A percentile compares a stretch with the other conserved stretches of the same genome.
These are phyloP conservation scores for Hyphopichia khmerensis DNA, from an alignment of 1,139 yeast genomes.

Conservation along the genomic window DNA sequence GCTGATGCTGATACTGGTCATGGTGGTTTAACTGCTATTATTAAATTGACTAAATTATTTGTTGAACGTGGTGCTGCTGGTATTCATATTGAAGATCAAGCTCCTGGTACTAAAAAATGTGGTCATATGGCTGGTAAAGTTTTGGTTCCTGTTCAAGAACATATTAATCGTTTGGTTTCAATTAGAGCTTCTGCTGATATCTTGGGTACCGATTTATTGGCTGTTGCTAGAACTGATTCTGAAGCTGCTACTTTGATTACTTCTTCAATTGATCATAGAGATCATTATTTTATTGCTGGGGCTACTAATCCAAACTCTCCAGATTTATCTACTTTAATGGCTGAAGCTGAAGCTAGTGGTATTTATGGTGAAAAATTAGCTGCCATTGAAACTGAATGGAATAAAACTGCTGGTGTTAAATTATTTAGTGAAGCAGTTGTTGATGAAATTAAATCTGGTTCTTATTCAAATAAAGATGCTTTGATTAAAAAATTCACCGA, in stretches of 20 bases:
- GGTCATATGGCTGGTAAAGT: conserved; percentile 99
- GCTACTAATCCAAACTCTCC: conserved; percentile 80
- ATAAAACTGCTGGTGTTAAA: conserved; percentile 77
- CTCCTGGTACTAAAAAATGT: conserved; percentile 98
- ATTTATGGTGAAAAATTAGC: conserved; percentile 69
- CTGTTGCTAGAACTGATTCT: conserved; percentile 94
- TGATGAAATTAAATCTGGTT: conserved; percentile 71
- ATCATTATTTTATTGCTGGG: conserved; percentile 90
- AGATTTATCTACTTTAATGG: conserved; percentile 75
- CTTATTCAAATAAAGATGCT: conserved; percentile 60
- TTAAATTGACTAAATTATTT: conserved; percentile 92
- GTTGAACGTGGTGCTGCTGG: conserved; percentile 99
- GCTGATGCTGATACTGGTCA: conserved; percentile 99
- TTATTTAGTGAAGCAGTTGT: conserved; percentile 90
- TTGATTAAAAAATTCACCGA: conserved; percentile 66
- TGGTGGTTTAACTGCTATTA: conserved; percentile 96
- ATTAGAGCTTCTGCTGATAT: conserved; percentile 96
- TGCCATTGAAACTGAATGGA: conserved; percentile 81
- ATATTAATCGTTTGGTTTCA: conserved; percentile 88
- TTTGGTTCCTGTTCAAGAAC: conserved; percentile 95
- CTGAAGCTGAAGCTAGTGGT: conserved; percentile 77
- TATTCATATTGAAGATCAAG: conserved; percentile 97
- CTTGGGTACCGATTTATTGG: conserved; percentile 79
- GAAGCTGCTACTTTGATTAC: conserved; percentile 96
- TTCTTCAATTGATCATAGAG: conserved; percentile 91